A percentile compares a stretch with the other conserved stretches of the same genome.
phyloP scores from a whole-genome alignment of 1,284 basidiomycete genomes.

The Malassezia globosa region DNA sequence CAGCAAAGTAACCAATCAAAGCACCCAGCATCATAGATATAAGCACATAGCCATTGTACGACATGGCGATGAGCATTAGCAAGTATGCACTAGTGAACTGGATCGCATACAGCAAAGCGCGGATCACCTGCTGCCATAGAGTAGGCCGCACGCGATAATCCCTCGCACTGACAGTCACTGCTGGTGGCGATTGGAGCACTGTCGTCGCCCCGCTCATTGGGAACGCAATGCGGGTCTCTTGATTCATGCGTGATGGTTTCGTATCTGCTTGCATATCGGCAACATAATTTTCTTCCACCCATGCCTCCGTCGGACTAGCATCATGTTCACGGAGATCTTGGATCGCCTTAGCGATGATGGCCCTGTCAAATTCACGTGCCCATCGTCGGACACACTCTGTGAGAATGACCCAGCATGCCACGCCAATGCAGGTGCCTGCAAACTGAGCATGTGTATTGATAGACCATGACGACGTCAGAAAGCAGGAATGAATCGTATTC shows the following conservation, averaged over 20 bases:
- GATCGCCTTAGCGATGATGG: conserved; percentile 18
- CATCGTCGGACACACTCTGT: conserved; percentile 32
- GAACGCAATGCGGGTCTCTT: background rate
- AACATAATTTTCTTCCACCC: background rate
- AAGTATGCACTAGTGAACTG: conserved; percentile 38
- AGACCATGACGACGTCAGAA: conserved; percentile 36
- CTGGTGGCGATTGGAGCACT: conserved; percentile 13
- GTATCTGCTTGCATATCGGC: background rate
- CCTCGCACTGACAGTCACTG: conserved; percentile 13
- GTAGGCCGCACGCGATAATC: conserved; percentile 11
- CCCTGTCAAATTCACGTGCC: conserved; percentile 34
- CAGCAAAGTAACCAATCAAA: conserved; percentile 35
- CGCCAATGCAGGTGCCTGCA: conserved; percentile 37
- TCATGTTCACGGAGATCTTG: background rate
- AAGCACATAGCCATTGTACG: conserved; percentile 41
- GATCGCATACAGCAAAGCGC: conserved; percentile 30
- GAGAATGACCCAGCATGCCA: conserved; percentile 32
- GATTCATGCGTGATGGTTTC: background rate
- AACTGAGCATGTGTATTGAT: conserved; percentile 25
- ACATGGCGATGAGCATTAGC: conserved; percentile 40
- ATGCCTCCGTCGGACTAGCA: background rate
- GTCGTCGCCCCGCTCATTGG: background rate
- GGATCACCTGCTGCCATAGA: conserved; percentile 29
- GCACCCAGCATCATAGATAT: conserved; percentile 35
- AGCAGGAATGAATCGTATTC: conserved; percentile 15